Conservation (phyloP, 2,329 filamentous ascomycete genomes). For the Mycosphaerella arachidis region DNA sequence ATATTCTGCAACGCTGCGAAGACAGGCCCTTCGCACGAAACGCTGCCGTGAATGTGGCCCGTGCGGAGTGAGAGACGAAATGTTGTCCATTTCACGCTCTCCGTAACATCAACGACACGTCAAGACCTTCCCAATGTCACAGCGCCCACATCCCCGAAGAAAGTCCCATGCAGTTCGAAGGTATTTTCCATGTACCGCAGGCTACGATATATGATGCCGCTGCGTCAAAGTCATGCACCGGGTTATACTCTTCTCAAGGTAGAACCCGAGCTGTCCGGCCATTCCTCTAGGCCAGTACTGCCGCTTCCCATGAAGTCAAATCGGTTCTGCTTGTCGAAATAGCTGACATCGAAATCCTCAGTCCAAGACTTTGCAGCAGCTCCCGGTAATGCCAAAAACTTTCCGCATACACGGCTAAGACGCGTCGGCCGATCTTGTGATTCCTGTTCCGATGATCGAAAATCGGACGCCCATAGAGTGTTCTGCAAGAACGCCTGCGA, state of each 20-base stretch:
- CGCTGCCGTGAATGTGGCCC: background rate
- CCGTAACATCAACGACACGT: too few relatives aligned
- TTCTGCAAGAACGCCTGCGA: conserved; percentile 46
- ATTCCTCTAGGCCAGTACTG: conserved; percentile 8
- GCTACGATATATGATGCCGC: too few relatives aligned
- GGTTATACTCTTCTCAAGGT: conserved; percentile 26
- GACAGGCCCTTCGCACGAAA: background rate
- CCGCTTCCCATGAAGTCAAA: conserved; percentile 14
- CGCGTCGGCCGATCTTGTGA: conserved; percentile 41
- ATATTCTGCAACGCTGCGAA: background rate
- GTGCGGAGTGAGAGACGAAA: too few relatives aligned
- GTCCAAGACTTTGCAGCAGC: conserved; percentile 10
- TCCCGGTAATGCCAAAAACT: conserved; percentile 11
- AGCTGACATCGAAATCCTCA: conserved; percentile 11
- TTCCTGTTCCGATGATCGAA: conserved; percentile 40
- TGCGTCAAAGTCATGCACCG: too few relatives aligned
- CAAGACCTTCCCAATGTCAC: too few relatives aligned
- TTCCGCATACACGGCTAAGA: conserved; percentile 16
- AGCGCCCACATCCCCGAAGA: too few relatives aligned
- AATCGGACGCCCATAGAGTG: conserved; percentile 48
- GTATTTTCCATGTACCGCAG: too few relatives aligned
- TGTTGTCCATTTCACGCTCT: too few relatives aligned
- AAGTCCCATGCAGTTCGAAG: too few relatives aligned
- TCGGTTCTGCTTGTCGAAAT: conserved; percentile 8
- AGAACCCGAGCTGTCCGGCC: conserved; percentile 9